Base-by-base conservation (phyloP, 2,329 filamentous ascomycete genomes). In the Zalaria sp. region DNA sequence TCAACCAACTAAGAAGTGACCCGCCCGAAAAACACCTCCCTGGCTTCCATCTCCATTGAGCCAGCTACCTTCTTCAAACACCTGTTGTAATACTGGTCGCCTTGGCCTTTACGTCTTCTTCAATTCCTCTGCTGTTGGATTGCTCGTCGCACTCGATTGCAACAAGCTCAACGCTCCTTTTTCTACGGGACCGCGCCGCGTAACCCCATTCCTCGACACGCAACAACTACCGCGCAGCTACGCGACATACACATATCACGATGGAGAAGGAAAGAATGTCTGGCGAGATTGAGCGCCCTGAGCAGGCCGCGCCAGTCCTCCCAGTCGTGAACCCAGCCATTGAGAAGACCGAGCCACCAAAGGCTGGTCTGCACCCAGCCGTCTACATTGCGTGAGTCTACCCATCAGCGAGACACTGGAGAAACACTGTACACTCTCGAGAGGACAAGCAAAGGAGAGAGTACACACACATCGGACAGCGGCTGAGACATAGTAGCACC, bases 181-280 rank as follows among this genome's bases (percentile, higher is more conserved):
- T 36, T 29, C 27, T 35, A 18, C 18, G 18, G 18, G 29, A 32
- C n/a, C 29, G 29, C 29, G 29, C 7, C 29, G 29, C 29, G 29
- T n/a, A 32, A 32, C 29, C 34, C 35, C 25, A 11, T 28, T 37
- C 28, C 27, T 27, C 34, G 3, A 27, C 8, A 35, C 18, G 18
- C 28, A 25, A 10, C 18, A 29, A n/a, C 11, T 34, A 25, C 32
- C 37, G 28, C 34, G 5, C 25, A 3, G 1, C 38, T 32, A 29
- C 37, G 31, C 40, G 27, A 44, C 35, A 11, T 51, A 56, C 47
- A 57, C 67, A 60, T 47, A 82, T 81, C 77, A 72, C 68, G 55
- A 82, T 73, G 59, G 83, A 94, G 64, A 95, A 94, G 68, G 79
- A 73, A 53, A 81, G 88, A 59, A 72, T 79, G 55, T 94, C 86